These are phyloP conservation scores for Phialophora tarda DNA, from an alignment of 2,329 filamentous ascomycete species.

Conservation along the genomic window DNA sequence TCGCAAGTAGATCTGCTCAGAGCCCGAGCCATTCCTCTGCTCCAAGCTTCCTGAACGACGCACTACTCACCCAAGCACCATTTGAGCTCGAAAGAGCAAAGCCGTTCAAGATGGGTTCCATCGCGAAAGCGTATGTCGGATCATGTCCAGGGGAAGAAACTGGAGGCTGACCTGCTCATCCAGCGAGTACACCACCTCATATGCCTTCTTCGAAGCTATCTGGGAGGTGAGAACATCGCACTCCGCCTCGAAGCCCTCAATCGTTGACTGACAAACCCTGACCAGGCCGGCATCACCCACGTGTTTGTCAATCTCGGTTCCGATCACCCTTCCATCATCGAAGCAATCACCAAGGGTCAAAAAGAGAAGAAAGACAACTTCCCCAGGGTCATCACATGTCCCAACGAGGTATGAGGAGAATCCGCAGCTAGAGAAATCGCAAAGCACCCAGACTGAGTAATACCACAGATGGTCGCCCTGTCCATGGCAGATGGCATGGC, in stretches of 20 bases:
- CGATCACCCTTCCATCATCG: constrained; percentile 74
- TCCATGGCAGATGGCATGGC: constrained; percentile 86
- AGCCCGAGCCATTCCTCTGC: neutral
- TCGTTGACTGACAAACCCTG: constrained; percentile 24
- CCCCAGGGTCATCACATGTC: constrained; percentile 76
- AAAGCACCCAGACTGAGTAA: constrained; percentile 8
- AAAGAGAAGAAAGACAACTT: constrained; percentile 69
- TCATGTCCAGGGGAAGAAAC: neutral
- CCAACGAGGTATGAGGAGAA: constrained; percentile 67
- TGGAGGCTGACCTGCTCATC: constrained; percentile 16
- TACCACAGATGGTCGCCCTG: constrained; percentile 77
- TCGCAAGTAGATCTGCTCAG: neutral
- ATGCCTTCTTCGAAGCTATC: constrained; percentile 80
- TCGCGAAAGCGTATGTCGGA: constrained; percentile 24
- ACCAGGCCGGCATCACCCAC: constrained; percentile 56
- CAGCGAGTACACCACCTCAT: constrained; percentile 69
- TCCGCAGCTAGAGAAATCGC: neutral
- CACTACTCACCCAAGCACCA: neutral
- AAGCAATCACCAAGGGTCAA: constrained; percentile 79
- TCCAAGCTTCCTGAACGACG: neutral
- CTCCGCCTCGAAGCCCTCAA: constrained; percentile 39
- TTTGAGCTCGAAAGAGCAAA: neutral
- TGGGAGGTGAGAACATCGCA: constrained; percentile 64
- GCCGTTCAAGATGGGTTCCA: constrained; percentile 28
- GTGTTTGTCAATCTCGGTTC: constrained; percentile 62